Base-by-base conservation (phyloP, 2,329 filamentous ascomycete genomes). In the Eutypa lata region DNA sequence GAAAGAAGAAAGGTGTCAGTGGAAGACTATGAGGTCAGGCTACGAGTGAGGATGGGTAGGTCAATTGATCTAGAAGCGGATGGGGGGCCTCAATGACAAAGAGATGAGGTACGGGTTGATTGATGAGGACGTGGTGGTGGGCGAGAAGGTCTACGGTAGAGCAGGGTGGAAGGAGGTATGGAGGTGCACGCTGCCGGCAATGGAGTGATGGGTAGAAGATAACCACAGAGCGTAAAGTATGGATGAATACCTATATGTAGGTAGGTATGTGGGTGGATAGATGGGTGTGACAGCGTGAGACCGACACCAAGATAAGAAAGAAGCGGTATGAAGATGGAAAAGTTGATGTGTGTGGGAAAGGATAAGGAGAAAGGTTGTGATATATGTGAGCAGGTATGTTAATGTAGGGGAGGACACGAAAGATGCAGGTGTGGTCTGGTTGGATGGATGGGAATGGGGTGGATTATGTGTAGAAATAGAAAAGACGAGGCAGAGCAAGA, bases 281-380 rank as follows among this genome's bases (percentile, higher is more conserved):
- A 19, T 42, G 18, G 18, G 19, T 14, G 38, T 42, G 38, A 42
- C 38, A 22, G 38, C 19, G n/a, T 42, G 19, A 14, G 38, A 42
- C 38, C 54, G 37, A 28, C 37, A 11, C 16, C 18, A 48, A 46
- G 38, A 57, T 31, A 51, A 50, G 52, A 33, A 52, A 56, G 53
- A 60, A 38, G 58, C 51, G 56, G 55, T 58, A 62, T 53, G 57
- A 60, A 69, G 60, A 60, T 60, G 59, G 61, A 60, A 65, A 56
- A 62, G 56, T 57, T 54, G 55, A 60, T 57, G 57, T 56, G 56
- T 59, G 60, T 53, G 61, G 60, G 55, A 61, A 53, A 24, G 47
- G 49, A 40, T 26, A 50, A 50, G 24, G 40, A 50, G 48, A 33
- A 48, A 46, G 48, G 21, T 37, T 47, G 48, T 48, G 47, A 28